These are phyloP conservation scores for Trichoderma harzianum DNA, from an alignment of 2,329 filamentous ascomycete genomes.

Conservation along the genomic window DNA sequence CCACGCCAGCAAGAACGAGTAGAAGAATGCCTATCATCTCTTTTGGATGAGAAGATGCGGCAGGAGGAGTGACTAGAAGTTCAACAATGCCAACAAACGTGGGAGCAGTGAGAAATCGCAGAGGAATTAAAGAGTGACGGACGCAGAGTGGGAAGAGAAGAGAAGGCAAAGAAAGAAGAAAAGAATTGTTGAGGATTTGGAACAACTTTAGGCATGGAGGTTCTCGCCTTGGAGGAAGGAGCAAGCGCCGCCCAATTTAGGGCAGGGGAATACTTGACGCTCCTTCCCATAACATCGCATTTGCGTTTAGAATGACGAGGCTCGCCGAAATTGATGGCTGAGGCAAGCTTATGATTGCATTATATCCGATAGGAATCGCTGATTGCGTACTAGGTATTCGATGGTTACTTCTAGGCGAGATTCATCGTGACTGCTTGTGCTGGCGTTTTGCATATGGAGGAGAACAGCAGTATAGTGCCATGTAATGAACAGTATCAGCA, in stretches of 20 bases:
- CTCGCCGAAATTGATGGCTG: neutral
- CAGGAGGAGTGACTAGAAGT: neutral
- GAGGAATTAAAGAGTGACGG: neutral
- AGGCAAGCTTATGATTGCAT: neutral
- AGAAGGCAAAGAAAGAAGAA: neutral
- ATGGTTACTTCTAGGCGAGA: neutral
- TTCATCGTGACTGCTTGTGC: neutral
- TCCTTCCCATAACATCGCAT: neutral
- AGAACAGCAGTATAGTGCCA: neutral
- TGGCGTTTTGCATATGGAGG: neutral
- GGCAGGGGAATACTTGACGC: neutral
- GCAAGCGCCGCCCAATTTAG: neutral
- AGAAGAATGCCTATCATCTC: slow-evolving; percentile 26
- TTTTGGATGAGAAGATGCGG: neutral
- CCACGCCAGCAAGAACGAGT: slow-evolving; percentile 25
- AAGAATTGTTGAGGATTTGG: neutral
- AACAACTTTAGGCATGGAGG: neutral
- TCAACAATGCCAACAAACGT: neutral
- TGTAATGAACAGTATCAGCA: neutral
- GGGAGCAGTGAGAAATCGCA: neutral
- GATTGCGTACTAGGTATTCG: neutral
- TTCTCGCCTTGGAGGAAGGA: neutral
- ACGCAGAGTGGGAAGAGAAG: neutral
- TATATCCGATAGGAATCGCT: neutral
- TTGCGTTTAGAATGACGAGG: neutral